These are phyloP conservation scores for Lactarius tabidus DNA, from an alignment of 768 basidiomycete genomes.

Conservation along the genomic window DNA sequence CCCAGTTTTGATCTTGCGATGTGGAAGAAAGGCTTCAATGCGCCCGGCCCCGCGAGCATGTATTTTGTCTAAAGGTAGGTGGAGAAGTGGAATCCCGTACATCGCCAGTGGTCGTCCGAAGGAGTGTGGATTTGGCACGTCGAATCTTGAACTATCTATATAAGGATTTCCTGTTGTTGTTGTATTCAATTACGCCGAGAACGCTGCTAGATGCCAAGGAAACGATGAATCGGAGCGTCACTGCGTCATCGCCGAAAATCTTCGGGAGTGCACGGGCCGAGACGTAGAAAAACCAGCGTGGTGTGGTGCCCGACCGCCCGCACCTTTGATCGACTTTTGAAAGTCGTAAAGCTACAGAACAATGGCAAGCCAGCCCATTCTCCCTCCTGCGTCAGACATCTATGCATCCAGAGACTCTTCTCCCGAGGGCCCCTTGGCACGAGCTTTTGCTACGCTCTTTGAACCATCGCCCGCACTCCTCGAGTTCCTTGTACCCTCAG, in stretches of 20 bases:
- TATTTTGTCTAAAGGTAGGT: slow-evolving; percentile 19
- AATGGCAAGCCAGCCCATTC: slow-evolving; percentile 10
- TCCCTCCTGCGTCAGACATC: slow-evolving; percentile 17
- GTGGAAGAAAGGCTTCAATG: slow-evolving; percentile 18
- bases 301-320: background rate
- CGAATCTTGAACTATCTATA: background rate
- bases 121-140: background rate
- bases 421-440: slow-evolving; percentile 31
- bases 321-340: background rate
- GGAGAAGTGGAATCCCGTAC: background rate
- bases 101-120: background rate
- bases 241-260: background rate
- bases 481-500: slow-evolving; percentile 61
- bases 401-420: slow-evolving; percentile 13
- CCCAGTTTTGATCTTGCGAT: slow-evolving; percentile 6
- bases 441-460: slow-evolving; percentile 38
- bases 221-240: background rate
- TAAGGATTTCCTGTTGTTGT: background rate
- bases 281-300: background rate
- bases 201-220: background rate
- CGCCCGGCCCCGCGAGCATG: slow-evolving; percentile 19
- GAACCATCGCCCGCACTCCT: slow-evolving; percentile 46
- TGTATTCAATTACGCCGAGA: background rate
- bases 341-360: background rate
- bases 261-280: background rate